Conservation (phyloP, 106 monocot species). For the Agapanthus africanus region DNA sequence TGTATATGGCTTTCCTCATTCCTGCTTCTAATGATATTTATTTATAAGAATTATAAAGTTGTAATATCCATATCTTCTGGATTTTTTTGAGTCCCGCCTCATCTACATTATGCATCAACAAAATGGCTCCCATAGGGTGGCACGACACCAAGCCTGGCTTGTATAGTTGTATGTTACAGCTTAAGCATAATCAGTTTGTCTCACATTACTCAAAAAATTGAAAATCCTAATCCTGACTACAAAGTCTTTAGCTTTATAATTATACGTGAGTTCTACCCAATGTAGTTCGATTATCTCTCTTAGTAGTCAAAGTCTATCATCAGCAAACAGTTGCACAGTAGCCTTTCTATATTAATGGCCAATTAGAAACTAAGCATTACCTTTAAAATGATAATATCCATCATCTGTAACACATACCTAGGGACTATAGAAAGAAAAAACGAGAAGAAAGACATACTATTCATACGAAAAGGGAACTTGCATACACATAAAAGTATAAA, state of each 20-base stretch:
- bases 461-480: background rate
- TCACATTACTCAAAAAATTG: no score
- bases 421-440: background rate
- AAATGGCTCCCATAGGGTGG: background rate
- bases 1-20: background rate
- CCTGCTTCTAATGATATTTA: background rate
- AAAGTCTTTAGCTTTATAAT: no score
- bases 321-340: no score
- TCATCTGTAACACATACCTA: background rate
- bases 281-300: no score
- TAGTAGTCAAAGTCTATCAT: no score
- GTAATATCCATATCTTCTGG: background rate
- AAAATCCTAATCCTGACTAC: no score
- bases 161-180: no score
- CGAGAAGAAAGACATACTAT: background rate
- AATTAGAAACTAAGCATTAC: background rate
- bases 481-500: background rate
- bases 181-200: no score
- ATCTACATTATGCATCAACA: background rate
- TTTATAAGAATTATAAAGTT: no score
- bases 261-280: no score
- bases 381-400: background rate
- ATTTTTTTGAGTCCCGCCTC: background rate
- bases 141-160: no score
- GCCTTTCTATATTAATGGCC: no score